These are phyloP conservation scores for Aureobasidium musti DNA, from an alignment of 2,329 filamentous ascomycete species.

Conservation along the genomic window DNA sequence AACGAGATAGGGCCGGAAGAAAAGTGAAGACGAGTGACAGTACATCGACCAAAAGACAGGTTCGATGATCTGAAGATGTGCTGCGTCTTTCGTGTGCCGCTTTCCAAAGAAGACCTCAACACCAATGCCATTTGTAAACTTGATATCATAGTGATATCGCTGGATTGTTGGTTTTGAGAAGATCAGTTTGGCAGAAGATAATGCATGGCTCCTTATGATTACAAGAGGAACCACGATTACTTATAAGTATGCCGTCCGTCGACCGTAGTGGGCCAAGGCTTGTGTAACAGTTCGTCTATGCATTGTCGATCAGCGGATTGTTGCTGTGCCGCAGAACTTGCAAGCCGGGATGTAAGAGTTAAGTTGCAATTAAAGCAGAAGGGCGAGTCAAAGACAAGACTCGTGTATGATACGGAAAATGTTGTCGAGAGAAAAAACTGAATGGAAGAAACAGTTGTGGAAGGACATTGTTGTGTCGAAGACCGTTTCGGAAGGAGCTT, in stretches of 20 bases:
- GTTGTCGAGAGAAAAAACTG: background rate
- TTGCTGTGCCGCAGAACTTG: background rate
- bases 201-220: too few species aligned
- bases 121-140: background rate
- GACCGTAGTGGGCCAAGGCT: background rate
- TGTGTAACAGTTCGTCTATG: background rate
- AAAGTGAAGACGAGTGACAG: background rate
- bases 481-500: too few species aligned
- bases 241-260: too few species aligned
- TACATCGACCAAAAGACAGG: background rate
- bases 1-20: background rate
- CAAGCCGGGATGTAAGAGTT: background rate
- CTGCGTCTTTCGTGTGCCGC: background rate
- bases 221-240: too few species aligned
- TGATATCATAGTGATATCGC: background rate
- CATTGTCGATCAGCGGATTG: background rate
- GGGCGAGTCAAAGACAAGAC: background rate
- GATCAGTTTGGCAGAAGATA: background rate
- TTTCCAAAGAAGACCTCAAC: background rate
- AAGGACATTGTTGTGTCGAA: too few species aligned
- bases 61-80: background rate
- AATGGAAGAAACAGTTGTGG: too few species aligned
- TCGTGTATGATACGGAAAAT: background rate
- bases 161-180: background rate
- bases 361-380: background rate